These are phyloP conservation scores for Carex kokanica DNA, from an alignment of 176 grass and related monocot genomes.

Conservation along the genomic window DNA sequence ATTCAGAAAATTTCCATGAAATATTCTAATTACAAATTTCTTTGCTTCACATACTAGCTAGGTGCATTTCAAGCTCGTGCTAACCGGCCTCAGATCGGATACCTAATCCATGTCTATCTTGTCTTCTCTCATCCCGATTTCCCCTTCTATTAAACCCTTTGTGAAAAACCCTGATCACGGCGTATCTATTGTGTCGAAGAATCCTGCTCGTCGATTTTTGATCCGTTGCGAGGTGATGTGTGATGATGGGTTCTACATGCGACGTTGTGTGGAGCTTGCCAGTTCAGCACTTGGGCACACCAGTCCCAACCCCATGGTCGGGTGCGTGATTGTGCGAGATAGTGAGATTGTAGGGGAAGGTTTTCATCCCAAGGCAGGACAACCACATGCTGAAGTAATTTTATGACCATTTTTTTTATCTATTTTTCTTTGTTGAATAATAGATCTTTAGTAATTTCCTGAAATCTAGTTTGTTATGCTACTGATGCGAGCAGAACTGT, in stretches of 20 bases:
- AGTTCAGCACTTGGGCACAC: slow-evolving; percentile 67
- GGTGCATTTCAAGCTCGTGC: background rate
- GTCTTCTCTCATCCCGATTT: background rate
- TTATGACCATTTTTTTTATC: background rate
- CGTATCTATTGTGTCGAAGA: background rate
- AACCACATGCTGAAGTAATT: slow-evolving; percentile 77
- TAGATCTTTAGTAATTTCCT: background rate
- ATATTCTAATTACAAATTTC: background rate
- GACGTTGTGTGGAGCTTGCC: slow-evolving; percentile 68
- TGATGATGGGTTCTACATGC: slow-evolving; percentile 63
- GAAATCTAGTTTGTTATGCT: background rate
- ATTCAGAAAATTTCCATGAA: background rate
- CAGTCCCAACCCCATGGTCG: slow-evolving; percentile 92
- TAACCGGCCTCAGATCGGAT: background rate
- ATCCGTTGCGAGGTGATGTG: slow-evolving; percentile 39
- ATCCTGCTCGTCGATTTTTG: background rate
- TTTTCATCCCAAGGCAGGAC: slow-evolving; percentile 84
- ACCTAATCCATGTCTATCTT: background rate
- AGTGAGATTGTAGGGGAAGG: slow-evolving; percentile 66
- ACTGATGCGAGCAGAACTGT: background rate
- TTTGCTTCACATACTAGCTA: background rate
- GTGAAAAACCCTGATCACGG: background rate
- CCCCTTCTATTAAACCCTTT: background rate
- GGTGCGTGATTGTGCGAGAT: slow-evolving; percentile 79
- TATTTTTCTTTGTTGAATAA: background rate